phyloP scores from a whole-genome alignment of 2,329 filamentous ascomycete genomes.

The Didymella exigua region DNA sequence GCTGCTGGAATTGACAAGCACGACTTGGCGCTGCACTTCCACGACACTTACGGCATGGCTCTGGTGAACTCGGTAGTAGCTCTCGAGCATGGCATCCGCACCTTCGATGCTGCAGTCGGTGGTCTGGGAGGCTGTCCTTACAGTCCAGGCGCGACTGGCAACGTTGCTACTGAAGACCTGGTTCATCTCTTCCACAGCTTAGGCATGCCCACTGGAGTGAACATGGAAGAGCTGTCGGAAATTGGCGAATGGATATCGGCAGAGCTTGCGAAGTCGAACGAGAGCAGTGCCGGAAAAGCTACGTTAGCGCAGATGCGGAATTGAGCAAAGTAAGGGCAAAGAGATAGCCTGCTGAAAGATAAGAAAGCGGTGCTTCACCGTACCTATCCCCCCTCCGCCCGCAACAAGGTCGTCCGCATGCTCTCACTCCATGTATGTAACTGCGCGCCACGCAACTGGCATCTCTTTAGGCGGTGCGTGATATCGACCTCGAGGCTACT shows the following conservation, averaged over 20 bases:
- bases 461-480: neutral
- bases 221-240: slow-evolving; percentile 45
- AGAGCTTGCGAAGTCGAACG: slow-evolving; percentile 44
- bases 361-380: neutral
- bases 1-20: slow-evolving; percentile 71
- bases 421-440: neutral
- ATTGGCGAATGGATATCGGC: slow-evolving; percentile 49
- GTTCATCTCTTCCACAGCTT: slow-evolving; percentile 76
- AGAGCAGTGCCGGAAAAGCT: slow-evolving; percentile 49
- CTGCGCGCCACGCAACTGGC: neutral
- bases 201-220: slow-evolving; percentile 74
- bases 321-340: neutral
- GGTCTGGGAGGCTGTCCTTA: slow-evolving; percentile 86
- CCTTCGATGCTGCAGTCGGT: slow-evolving; percentile 79
- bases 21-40: slow-evolving; percentile 82
- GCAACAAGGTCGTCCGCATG: neutral
- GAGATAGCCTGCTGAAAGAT: neutral
- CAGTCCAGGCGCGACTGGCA: slow-evolving; percentile 83
- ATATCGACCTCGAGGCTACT: neutral
- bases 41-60: slow-evolving; percentile 86
- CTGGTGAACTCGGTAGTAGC: slow-evolving; percentile 81
- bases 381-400: neutral
- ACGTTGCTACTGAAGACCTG: slow-evolving; percentile 83
- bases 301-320: slow-evolving; percentile 40
- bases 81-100: slow-evolving; percentile 76